phyloP scores from a whole-genome alignment of 1,139 yeast genomes.

The Wickerhamomyces sp. region DNA sequence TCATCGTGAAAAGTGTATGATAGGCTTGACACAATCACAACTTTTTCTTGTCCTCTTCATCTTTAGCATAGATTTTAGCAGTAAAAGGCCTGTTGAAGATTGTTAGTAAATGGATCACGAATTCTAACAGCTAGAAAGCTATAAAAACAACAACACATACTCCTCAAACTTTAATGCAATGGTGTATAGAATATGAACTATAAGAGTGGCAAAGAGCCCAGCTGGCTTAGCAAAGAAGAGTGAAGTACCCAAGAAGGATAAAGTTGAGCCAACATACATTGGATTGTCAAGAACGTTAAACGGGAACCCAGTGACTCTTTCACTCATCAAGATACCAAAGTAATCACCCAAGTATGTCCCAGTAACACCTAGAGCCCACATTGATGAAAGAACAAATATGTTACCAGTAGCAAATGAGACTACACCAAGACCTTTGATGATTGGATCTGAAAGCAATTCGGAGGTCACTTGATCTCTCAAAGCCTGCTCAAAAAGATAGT shows the following conservation, averaged over 20 bases:
- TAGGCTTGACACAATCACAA: neutral
- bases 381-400: constrained; percentile 71
- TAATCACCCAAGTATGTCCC: constrained; percentile 97
- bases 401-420: constrained; percentile 63
- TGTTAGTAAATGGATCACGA: constrained; percentile 4
- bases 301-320: constrained; percentile 91
- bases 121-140: no score
- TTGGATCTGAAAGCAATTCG: constrained; percentile 33
- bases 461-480: constrained; percentile 52
- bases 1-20: no score
- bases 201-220: constrained; percentile 65
- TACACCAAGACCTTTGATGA: constrained; percentile 40
- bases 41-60: constrained; percentile 36
- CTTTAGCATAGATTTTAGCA: constrained; percentile 73
- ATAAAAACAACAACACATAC: constrained; percentile 18
- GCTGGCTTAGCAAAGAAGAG: constrained; percentile 87
- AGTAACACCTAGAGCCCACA: constrained; percentile 93
- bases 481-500: constrained; percentile 67
- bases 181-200: constrained; percentile 77
- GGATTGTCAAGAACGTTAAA: constrained; percentile 89
- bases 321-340: constrained; percentile 90
- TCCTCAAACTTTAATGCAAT: constrained; percentile 88
- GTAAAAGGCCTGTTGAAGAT: constrained; percentile 66
- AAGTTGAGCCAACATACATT: constrained; percentile 91
- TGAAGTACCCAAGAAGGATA: constrained; percentile 88